Base-by-base conservation (phyloP, 2,329 filamentous ascomycete species). In the Diaporthe caulivora region DNA sequence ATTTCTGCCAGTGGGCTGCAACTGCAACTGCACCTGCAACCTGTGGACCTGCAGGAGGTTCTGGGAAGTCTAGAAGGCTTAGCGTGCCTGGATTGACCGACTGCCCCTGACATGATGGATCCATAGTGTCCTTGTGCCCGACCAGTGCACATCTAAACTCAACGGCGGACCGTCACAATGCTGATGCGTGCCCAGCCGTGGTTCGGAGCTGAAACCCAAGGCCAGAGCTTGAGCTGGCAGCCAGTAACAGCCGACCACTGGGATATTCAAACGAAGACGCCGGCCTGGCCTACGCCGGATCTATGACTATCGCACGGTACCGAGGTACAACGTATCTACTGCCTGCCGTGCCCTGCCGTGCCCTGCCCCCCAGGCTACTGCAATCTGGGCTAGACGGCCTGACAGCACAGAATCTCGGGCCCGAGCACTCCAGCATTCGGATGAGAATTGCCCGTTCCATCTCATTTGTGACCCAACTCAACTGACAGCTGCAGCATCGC, bases 1-100 rank as follows among this genome's bases (percentile, higher is more conserved):
- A 65, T 65, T 65, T 65, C 42, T 31, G 26, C 62, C 62, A 65
- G 42, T 7, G 29, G n/a, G n/a, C n/a, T n/a, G n/a, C n/a, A n/a
- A n/a, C n/a, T n/a, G n/a, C 9, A 9, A 9, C 34, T 34, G 34
- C 34, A 42, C 26, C 60, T 65, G 60, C 60, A 65, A 49, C 57
- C 60, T 42, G 29, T 51, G 60, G 60, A 37, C 60, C 42, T 64
- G 55, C 55, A 58, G 55, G 34, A 17, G 44, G 34, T 34, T 9
- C 9, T 5, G 34, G 9, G 29, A 26, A 47, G 58, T 40, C 37
- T 40, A 40, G 60, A 49, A 34, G 60, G 18, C 62, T 65, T 51
- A 65, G 62, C 62, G 62, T 65, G 62, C 44, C 62, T 65, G 62
- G 44, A 37, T 62, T 65, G 62, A 37, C n/a, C 37, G 44, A 37